phyloP scores from a whole-genome alignment of 2,329 filamentous ascomycete species.

The Fusarium tanahbumbuense region DNA sequence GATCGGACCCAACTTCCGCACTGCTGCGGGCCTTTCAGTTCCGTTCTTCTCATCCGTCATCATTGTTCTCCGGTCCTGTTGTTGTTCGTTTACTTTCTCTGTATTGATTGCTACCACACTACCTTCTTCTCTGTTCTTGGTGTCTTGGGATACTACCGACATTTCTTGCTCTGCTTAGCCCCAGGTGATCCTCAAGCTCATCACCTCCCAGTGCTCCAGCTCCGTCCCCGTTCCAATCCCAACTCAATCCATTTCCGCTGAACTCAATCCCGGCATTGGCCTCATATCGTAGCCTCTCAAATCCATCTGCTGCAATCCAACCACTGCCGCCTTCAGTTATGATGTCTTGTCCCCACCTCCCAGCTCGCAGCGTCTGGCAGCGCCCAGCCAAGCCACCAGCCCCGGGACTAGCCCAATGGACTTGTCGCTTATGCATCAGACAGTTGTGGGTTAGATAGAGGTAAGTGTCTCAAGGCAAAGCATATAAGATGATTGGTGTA shows the following conservation, averaged over 20 bases:
- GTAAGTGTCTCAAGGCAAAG: background rate
- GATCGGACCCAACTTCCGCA: background rate
- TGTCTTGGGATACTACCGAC: background rate
- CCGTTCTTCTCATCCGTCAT: background rate
- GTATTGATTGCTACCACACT: no score
- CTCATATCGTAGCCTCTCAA: background rate
- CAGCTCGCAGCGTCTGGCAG: background rate
- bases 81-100: no score
- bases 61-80: background rate
- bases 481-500: background rate
- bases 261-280: no score
- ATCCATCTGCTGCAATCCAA: background rate
- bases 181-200: no score
- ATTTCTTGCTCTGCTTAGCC: background rate
- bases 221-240: no score
- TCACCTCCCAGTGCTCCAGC: no score
- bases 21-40: background rate
- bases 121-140: accelerated
- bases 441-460: background rate
- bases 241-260: no score
- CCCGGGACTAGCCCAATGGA: no score
- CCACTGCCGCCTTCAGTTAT: no score
- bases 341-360: background rate
- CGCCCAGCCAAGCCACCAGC: background rate
- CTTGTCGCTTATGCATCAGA: background rate